These are phyloP conservation scores for Raphanus raphanistrum DNA, from an alignment of 345 rosid species.

Conservation along the genomic window DNA sequence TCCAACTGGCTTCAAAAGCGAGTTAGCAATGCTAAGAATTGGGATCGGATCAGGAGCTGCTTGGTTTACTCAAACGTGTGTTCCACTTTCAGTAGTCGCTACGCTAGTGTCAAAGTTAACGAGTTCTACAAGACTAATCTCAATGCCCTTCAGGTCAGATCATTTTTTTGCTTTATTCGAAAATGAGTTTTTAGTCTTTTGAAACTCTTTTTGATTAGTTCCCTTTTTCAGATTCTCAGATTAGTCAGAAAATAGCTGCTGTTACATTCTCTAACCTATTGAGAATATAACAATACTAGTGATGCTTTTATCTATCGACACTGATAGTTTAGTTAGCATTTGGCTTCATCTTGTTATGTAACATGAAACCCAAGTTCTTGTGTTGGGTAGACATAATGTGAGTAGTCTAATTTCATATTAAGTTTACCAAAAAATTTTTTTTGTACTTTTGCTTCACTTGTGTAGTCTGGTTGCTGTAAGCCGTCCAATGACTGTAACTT, in stretches of 20 bases:
- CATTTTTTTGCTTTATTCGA: conserved; percentile 1
- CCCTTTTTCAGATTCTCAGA: conserved; percentile 7
- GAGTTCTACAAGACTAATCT: conserved; percentile 45
- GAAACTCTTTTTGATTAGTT: background rate
- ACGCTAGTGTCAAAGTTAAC: conserved; percentile 8
- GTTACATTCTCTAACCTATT: background rate
- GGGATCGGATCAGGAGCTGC: conserved; percentile 76
- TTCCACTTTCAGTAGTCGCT: conserved; percentile 39
- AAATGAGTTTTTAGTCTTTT: background rate
- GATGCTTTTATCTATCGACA: background rate
- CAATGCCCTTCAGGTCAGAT: conserved; percentile 62
- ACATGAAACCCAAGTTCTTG: conserved; percentile 1
- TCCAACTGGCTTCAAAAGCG: conserved; percentile 75
- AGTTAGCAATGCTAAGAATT: conserved; percentile 52
- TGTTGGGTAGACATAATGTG: background rate
- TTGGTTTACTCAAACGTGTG: conserved; percentile 62
- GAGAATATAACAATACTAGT: background rate
- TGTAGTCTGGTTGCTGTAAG: conserved; percentile 98
- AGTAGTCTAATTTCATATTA: background rate
- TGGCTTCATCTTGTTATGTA: background rate
- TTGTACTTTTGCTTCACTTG: background rate
- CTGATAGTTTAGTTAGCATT: background rate
- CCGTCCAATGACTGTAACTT: conserved; percentile 76
- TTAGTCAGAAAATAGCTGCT: conserved; percentile 7
- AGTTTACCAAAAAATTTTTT: background rate